Evolutionary conservation across 495 filamentous ascomycete genomes (phyloP).

Genomic region (Cercophora samala): DNA sequence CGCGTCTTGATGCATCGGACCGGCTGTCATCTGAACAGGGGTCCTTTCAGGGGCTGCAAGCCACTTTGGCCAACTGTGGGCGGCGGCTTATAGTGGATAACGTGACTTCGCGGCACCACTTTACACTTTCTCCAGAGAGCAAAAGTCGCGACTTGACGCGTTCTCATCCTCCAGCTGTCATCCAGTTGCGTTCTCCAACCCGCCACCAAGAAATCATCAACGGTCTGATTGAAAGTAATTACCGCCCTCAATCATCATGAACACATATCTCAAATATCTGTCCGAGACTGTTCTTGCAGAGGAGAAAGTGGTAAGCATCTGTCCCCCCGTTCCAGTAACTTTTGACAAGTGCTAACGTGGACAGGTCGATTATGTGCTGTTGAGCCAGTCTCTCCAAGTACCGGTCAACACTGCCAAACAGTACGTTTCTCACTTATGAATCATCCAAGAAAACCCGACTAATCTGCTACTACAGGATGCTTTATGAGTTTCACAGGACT

Average conservation of each 20-base stretch:
- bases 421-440: conserved; percentile 13
- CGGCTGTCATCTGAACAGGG: neutral
- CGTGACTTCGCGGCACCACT: conserved; percentile 30
- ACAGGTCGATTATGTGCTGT: conserved; percentile 78
- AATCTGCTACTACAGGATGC: conserved; percentile 58
- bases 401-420: conserved; percentile 62
- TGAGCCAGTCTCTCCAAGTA: conserved; percentile 75
- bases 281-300: conserved; percentile 75
- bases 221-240: neutral
- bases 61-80: conserved; percentile 5
- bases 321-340: too few relatives aligned
- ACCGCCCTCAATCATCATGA: conserved; percentile 33
- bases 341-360: neutral
- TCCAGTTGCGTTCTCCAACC: neutral
- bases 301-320: conserved; percentile 68
- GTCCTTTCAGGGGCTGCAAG: conserved; percentile 19
- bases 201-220: neutral
- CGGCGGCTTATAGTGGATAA: conserved; percentile 18
- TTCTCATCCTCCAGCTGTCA: conserved; percentile 1
- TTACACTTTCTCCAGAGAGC: neutral
- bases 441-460: neutral
- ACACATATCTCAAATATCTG: conserved; percentile 66
- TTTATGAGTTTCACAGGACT: conserved; percentile 79
- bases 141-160: conserved; percentile 13
- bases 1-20: neutral